These are phyloP conservation scores for Coprinopsis marcescibilis DNA, from an alignment of 768 basidiomycete species.

Conservation along the genomic window DNA sequence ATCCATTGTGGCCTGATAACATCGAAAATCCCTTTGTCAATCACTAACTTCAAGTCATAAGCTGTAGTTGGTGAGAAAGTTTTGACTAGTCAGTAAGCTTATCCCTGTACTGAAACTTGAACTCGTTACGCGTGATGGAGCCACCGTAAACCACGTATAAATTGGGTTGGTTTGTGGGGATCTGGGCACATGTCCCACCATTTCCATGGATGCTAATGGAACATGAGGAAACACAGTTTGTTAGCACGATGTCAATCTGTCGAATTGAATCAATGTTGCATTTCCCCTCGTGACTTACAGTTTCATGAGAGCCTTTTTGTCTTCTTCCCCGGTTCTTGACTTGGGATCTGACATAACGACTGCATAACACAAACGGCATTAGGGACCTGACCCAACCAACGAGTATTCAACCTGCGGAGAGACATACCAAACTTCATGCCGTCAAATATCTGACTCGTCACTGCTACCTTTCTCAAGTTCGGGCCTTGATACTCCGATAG, in stretches of 20 bases:
- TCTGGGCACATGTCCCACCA: constrained; percentile 61
- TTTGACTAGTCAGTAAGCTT: background rate
- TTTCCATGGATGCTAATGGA: constrained; percentile 59
- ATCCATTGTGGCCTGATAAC: constrained; percentile 83
- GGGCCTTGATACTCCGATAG: constrained; percentile 63
- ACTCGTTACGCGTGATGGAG: constrained; percentile 59
- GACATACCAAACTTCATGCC: constrained; percentile 75
- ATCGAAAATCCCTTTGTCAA: constrained; percentile 64
- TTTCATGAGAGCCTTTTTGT: constrained; percentile 65
- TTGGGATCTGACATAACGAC: constrained; percentile 75
- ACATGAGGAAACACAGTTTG: constrained; percentile 1
- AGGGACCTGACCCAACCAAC: background rate
- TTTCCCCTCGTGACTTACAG: too few species aligned
- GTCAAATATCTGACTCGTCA: constrained; percentile 63
- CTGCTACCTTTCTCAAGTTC: constrained; percentile 52
- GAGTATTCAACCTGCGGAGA: background rate
- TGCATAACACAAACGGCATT: constrained; percentile 22
- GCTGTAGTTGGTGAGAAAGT: constrained; percentile 32
- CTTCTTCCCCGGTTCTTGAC: constrained; percentile 57
- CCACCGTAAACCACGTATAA: constrained; percentile 67
- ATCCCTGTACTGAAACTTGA: background rate
- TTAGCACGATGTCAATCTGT: too few species aligned
- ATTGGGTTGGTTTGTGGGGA: constrained; percentile 48
- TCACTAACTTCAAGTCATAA: constrained; percentile 63
- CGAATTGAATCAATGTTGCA: too few species aligned